Evolutionary conservation across 768 basidiomycete genomes (phyloP).

Genomic region (Suillus americanus): DNA sequence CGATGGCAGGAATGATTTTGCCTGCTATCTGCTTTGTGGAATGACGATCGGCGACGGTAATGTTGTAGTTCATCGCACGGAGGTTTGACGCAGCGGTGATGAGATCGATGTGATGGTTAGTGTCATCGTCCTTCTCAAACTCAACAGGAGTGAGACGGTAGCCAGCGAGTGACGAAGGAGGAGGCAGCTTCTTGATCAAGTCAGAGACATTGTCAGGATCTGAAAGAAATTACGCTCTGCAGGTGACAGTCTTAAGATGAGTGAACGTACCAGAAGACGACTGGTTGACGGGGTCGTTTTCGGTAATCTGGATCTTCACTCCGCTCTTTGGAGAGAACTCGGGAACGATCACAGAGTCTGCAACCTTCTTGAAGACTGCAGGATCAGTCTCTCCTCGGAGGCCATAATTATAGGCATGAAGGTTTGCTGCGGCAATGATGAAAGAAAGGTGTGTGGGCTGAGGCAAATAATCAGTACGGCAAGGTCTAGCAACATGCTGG

Average conservation of each 20-base stretch:
- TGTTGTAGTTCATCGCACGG: conserved; percentile 93
- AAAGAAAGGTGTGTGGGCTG: conserved; percentile 86
- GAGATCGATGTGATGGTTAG: conserved; percentile 98
- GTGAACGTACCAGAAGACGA: conserved; percentile 27
- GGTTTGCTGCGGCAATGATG: conserved; percentile 90
- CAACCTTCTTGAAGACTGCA: conserved; percentile 77
- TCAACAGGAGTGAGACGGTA: conserved; percentile 94
- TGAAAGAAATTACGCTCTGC: conserved; percentile 20
- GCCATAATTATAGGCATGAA: conserved; percentile 98
- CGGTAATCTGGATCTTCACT: conserved; percentile 90
- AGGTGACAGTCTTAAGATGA: background rate
- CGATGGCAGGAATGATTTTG: conserved; percentile 99
- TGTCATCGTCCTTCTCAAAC: conserved; percentile 99
- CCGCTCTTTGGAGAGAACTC: conserved; percentile 93
- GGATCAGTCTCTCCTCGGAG: conserved; percentile 86
- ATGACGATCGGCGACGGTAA: conserved; percentile 83
- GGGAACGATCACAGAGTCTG: conserved; percentile 81
- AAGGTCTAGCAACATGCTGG: background rate
- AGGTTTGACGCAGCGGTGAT: conserved; percentile 97
- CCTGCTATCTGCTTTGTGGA: conserved; percentile 97
- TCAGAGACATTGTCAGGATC: conserved; percentile 53
- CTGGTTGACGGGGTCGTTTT: conserved; percentile 83
- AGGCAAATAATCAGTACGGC: conserved; percentile 11
- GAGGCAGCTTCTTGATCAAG: conserved; percentile 69
- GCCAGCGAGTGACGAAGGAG: conserved; percentile 91